These are phyloP conservation scores for Sporothrix variecibatus DNA, from an alignment of 2,329 filamentous ascomycete genomes.

Conservation along the genomic window DNA sequence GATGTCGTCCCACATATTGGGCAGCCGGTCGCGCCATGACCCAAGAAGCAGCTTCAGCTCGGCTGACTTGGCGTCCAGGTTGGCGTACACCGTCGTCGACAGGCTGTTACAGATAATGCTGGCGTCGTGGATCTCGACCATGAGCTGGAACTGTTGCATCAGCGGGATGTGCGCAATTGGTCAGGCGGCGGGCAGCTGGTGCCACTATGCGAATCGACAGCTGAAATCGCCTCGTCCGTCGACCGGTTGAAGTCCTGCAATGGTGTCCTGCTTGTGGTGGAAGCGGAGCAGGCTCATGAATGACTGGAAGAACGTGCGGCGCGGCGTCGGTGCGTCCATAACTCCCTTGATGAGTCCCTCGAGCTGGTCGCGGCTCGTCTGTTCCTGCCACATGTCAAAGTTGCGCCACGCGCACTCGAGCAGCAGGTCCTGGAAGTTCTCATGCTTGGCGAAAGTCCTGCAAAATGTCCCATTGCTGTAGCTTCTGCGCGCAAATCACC, in stretches of 20 bases:
- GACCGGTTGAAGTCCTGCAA: conserved; percentile 81
- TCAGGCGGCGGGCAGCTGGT: conserved; percentile 95
- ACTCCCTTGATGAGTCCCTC: conserved; percentile 95
- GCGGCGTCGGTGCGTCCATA: conserved; percentile 93
- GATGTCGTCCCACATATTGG: conserved; percentile 99
- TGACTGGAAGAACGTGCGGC: conserved; percentile 94
- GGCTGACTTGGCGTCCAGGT: conserved; percentile 90
- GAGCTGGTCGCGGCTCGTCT: conserved; percentile 82
- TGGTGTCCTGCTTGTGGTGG: conserved; percentile 81
- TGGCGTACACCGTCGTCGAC: conserved; percentile 76
- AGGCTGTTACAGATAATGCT: conserved; percentile 95
- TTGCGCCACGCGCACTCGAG: conserved; percentile 95
- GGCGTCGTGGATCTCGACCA: conserved; percentile 96
- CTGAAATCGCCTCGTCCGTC: conserved; percentile 93
- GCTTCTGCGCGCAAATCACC: conserved; percentile 94
- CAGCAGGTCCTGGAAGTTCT: conserved; percentile 95
- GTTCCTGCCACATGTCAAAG: conserved; percentile 89
- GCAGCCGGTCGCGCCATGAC: conserved; percentile 92
- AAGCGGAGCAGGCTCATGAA: conserved; percentile 97
- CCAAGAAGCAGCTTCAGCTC: conserved; percentile 92
- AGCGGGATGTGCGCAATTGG: conserved; percentile 91
- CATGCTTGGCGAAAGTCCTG: conserved; percentile 98
- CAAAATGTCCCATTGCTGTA: conserved; percentile 98
- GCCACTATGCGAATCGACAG: conserved; percentile 97
- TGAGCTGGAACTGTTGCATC: conserved; percentile 94